Conservation (phyloP, 2,329 filamentous ascomycete genomes). For the Thermomyces lanuginosus region DNA sequence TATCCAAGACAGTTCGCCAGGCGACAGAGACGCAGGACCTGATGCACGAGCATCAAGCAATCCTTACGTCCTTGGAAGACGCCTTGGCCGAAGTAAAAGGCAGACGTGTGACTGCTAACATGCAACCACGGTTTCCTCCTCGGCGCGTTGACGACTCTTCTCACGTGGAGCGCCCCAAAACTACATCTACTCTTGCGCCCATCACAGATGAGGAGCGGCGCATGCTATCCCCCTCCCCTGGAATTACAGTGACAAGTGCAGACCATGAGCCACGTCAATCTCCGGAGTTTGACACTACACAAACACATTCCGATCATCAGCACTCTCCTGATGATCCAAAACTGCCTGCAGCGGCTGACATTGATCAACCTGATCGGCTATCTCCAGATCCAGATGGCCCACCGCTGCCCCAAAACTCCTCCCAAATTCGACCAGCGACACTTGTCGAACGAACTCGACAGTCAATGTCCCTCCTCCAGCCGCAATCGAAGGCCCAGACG, state of each 20-base stretch:
- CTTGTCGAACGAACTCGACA: constrained; percentile 65
- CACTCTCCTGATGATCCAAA: background rate
- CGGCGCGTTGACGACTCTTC: too few relatives aligned
- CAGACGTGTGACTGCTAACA: too few relatives aligned
- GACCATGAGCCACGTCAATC: constrained; percentile 1
- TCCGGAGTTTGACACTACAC: constrained; percentile 1
- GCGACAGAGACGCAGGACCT: constrained; percentile 10
- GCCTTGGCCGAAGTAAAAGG: constrained; percentile 17
- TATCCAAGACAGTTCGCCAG: constrained; percentile 19
- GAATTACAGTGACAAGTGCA: constrained; percentile 3
- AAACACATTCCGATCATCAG: background rate
- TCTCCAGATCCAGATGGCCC: constrained; percentile 3
- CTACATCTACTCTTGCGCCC: constrained; percentile 1
- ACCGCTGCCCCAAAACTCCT: constrained; percentile 10
- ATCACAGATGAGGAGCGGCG: constrained; percentile 4
- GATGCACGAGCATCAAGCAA: constrained; percentile 14
- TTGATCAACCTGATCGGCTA: background rate
- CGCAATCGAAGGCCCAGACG: constrained; percentile 11
- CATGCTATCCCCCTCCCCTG: constrained; percentile 3
- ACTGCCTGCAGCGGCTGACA: background rate
- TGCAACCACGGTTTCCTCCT: too few relatives aligned
- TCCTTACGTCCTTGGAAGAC: constrained; percentile 20
- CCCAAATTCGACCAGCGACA: constrained; percentile 17
- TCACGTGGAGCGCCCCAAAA: constrained; percentile 4
- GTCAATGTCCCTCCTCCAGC: constrained; percentile 53